phyloP scores from a whole-genome alignment of 2,329 filamentous ascomycete species.

The Bretziella fagacearum region DNA sequence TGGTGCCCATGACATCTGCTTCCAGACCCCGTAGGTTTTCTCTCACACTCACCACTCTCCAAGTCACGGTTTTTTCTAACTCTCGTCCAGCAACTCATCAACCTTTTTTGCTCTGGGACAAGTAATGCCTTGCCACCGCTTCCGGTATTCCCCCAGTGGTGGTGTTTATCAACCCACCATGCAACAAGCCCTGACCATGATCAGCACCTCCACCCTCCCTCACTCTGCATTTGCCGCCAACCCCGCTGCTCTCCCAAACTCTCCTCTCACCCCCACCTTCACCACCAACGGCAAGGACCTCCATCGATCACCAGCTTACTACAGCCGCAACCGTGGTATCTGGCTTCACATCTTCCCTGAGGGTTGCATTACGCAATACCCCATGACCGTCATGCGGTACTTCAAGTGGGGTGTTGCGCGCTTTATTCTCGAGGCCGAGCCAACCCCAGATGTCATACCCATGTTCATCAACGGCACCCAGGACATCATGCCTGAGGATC shows the following conservation, averaged over 20 bases:
- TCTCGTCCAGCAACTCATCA: constrained; percentile 38
- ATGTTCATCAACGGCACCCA: constrained; percentile 92
- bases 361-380: constrained; percentile 80
- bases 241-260: constrained; percentile 29
- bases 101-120: constrained; percentile 82
- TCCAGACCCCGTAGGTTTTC: constrained; percentile 55
- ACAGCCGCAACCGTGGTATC: constrained; percentile 48
- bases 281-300: constrained; percentile 49
- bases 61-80: neutral
- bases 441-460: constrained; percentile 73
- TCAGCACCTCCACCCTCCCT: constrained; percentile 33
- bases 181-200: constrained; percentile 65
- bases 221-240: constrained; percentile 11
- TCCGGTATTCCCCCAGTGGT: constrained; percentile 59
- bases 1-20: constrained; percentile 91
- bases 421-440: constrained; percentile 76
- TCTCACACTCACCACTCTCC: constrained; percentile 1
- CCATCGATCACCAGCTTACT: constrained; percentile 56
- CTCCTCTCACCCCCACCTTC: constrained; percentile 32
- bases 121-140: constrained; percentile 74
- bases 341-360: constrained; percentile 98
- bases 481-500: constrained; percentile 70
- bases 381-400: constrained; percentile 66
- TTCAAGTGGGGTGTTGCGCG: constrained; percentile 96
- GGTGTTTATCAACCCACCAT: constrained; percentile 84